These are phyloP conservation scores for Naganishia friedmannii DNA, from an alignment of 768 basidiomycete genomes.

Conservation along the genomic window DNA sequence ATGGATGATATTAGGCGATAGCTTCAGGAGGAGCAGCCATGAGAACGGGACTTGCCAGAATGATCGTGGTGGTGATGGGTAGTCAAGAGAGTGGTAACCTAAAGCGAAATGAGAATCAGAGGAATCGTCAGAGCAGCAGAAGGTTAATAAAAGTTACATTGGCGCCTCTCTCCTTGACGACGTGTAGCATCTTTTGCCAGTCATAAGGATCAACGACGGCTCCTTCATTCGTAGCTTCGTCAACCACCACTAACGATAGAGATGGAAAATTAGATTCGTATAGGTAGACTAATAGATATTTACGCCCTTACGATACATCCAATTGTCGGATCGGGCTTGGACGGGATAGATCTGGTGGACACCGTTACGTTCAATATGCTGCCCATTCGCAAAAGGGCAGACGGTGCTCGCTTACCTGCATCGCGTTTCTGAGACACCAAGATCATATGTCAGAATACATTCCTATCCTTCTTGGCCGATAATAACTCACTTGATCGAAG, in stretches of 20 bases:
- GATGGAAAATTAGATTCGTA: neutral
- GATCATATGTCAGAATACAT: neutral
- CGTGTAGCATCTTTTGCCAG: slow-evolving; percentile 45
- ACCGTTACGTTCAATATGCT: neutral
- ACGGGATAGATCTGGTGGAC: slow-evolving; percentile 38
- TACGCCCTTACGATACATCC: slow-evolving; percentile 46
- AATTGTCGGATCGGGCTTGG: slow-evolving; percentile 50
- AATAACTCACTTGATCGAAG: neutral
- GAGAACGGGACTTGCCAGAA: slow-evolving; percentile 56
- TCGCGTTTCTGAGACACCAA: slow-evolving; percentile 2
- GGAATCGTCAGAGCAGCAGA: neutral
- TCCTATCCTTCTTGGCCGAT: neutral
- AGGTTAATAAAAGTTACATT: slow-evolving; percentile 53
- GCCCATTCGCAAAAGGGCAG: too few species aligned
- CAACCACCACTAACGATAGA: slow-evolving; percentile 37
- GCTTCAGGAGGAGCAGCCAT: neutral
- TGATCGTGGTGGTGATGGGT: slow-evolving; percentile 93
- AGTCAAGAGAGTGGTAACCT: slow-evolving; percentile 58
- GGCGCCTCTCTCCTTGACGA: slow-evolving; percentile 64
- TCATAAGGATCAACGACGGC: slow-evolving; percentile 51
- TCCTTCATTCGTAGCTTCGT: slow-evolving; percentile 44
- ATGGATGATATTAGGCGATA: neutral
- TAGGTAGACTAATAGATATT: neutral
- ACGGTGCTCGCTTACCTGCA: slow-evolving; percentile 6
- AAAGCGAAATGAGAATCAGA: neutral